A percentile compares a stretch with the other conserved stretches of the same genome.
Conservation (phyloP, 768 basidiomycete genomes). For the Serendipita sp. region DNA sequence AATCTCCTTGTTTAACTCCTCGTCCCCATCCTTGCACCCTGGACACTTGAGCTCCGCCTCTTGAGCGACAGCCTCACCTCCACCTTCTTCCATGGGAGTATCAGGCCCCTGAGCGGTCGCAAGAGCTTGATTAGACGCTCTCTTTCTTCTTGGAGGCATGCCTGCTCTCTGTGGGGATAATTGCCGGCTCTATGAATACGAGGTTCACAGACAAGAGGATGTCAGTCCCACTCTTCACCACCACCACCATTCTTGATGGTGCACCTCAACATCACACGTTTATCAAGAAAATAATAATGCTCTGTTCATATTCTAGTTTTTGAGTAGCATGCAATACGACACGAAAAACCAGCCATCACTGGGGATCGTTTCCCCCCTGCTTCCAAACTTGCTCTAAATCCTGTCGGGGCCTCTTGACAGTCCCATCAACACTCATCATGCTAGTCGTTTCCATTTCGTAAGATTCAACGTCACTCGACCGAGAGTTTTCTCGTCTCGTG, state of each 20-base stretch:
- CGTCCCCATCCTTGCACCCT: neutral
- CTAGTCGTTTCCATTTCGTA: neutral
- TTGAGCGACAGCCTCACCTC: neutral
- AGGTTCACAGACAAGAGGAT: neutral
- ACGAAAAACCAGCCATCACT: neutral
- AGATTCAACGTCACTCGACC: neutral
- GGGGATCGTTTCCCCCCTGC: neutral
- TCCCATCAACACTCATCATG: neutral
- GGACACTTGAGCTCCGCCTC: neutral
- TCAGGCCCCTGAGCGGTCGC: neutral
- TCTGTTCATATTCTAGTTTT: too few species aligned
- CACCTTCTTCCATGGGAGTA: neutral
- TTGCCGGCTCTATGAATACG: neutral
- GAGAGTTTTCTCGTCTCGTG: too few species aligned
- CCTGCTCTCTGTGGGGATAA: neutral
- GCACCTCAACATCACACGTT: too few species aligned
- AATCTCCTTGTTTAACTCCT: conserved; percentile 37
- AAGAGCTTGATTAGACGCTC: neutral
- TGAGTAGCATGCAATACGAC: neutral
- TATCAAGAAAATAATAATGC: too few species aligned
- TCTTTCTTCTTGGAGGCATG: neutral
- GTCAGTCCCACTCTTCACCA: neutral
- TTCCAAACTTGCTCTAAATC: neutral
- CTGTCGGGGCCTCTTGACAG: neutral
- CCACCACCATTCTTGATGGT: neutral